Conservation (phyloP, 805 yeast species). For the Candida caryicola region DNA sequence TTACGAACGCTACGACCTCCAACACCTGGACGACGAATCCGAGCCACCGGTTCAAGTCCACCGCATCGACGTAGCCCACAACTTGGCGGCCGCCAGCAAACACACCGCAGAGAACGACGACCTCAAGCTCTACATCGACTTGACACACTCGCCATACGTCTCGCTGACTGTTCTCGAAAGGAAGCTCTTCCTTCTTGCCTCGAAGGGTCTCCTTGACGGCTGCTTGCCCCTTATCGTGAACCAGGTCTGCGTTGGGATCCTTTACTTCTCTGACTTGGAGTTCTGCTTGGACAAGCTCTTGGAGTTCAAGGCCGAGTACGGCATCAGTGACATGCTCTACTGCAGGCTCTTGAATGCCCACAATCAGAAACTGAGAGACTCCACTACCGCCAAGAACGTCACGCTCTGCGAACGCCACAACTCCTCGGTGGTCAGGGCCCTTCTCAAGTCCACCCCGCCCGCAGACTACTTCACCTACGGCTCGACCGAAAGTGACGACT, state of each 20-base stretch:
- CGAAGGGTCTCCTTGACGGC: conserved; percentile 47
- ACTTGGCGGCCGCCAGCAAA: neutral
- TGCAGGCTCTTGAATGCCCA: conserved; percentile 19
- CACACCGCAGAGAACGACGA: conserved; percentile 1
- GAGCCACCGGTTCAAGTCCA: neutral
- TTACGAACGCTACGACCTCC: conserved; percentile 12
- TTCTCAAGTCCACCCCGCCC: conserved; percentile 1
- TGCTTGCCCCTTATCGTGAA: conserved; percentile 47
- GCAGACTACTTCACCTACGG: conserved; percentile 28
- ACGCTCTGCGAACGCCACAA: conserved; percentile 3
- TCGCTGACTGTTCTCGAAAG: conserved; percentile 28
- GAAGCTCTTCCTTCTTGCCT: conserved; percentile 37
- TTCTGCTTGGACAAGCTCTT: conserved; percentile 46
- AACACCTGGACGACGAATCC: conserved; percentile 5
- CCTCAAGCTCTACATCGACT: conserved; percentile 31
- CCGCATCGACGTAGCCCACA: no score
- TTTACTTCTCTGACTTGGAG: conserved; percentile 52
- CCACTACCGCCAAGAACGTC: neutral
- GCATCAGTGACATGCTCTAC: conserved; percentile 26
- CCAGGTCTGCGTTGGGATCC: conserved; percentile 39
- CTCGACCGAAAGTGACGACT: conserved; percentile 8
- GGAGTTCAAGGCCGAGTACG: conserved; percentile 23
- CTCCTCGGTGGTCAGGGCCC: conserved; percentile 1
- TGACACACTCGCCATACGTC: conserved; percentile 33
- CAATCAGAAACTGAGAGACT: neutral